These are phyloP conservation scores for Thalassiosira delicatula DNA, from an alignment of 352 stramenopile genomes.

Conservation along the genomic window DNA sequence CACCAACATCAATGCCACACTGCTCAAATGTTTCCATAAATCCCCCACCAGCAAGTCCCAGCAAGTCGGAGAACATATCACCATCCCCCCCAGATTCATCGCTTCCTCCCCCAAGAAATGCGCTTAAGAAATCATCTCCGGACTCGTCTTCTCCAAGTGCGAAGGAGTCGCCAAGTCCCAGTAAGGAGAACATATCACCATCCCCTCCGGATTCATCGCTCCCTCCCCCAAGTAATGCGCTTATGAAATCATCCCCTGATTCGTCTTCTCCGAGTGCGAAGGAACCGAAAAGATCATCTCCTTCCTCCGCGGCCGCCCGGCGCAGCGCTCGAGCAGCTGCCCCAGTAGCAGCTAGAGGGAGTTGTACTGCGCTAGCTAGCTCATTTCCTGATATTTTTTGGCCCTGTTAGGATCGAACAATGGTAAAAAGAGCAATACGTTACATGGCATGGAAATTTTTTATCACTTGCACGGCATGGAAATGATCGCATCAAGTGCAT, in stretches of 20 bases:
- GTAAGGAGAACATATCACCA: not conserved
- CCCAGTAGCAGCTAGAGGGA: not conserved
- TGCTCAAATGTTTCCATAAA: not conserved
- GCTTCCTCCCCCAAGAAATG: too few relatives aligned
- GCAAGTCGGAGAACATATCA: not conserved
- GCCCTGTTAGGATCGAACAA: not conserved
- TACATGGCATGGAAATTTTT: too few relatives aligned
- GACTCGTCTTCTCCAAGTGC: slow-evolving; percentile 5
- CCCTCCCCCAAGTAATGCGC: too few relatives aligned
- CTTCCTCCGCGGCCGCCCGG: not conserved
- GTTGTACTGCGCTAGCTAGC: not conserved
- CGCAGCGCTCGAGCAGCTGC: not conserved
- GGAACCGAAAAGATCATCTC: slow-evolving; percentile 7
- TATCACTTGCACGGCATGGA: too few relatives aligned
- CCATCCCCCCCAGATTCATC: too few relatives aligned
- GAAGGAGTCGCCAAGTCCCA: not conserved
- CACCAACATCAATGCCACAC: not conserved
- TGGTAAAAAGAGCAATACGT: not conserved
- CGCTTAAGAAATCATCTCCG: too few relatives aligned
- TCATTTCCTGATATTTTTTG: too few relatives aligned
- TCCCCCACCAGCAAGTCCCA: not conserved
- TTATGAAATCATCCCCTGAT: not conserved
- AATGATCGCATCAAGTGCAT: not conserved
- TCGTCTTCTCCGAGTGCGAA: not conserved
- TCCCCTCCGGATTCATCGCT: too few relatives aligned